These are phyloP conservation scores for Pyrus hybrid DNA, from an alignment of 331 rosid genomes.

Conservation along the genomic window DNA sequence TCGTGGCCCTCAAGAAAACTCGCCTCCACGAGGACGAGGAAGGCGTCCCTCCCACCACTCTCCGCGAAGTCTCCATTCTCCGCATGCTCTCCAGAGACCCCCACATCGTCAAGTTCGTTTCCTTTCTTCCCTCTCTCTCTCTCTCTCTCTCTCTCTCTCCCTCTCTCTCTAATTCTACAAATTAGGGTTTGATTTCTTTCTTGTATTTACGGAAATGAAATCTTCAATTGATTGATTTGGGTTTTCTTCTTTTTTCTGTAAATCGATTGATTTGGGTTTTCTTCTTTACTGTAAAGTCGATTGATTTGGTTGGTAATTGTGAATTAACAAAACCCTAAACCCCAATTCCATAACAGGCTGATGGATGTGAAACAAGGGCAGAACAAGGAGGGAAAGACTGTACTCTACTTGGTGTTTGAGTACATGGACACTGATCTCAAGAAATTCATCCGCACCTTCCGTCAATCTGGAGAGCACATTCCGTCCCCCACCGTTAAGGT, in stretches of 20 bases:
- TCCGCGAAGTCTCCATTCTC: conserved; percentile 85
- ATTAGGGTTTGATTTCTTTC: not conserved
- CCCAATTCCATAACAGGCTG: conserved; percentile 30
- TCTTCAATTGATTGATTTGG: not conserved
- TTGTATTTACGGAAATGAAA: not conserved
- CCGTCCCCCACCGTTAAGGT: conserved; percentile 53
- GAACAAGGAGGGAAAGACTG: conserved; percentile 91
- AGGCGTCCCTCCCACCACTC: conserved; percentile 98
- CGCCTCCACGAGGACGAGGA: conserved; percentile 95
- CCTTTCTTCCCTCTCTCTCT: not conserved
- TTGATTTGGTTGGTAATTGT: not conserved
- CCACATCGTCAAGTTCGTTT: conserved; percentile 61
- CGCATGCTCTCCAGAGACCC: conserved; percentile 97
- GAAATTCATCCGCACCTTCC: conserved; percentile 72
- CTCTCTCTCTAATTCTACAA: not conserved
- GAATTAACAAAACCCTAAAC: not conserved
- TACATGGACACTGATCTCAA: conserved; percentile 92
- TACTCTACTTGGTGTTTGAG: conserved; percentile 87
- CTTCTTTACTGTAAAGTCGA: not conserved
- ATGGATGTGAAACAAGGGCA: conserved; percentile 93
- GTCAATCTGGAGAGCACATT: conserved; percentile 51
- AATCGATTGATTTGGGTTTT: not conserved
- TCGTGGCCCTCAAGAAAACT: conserved; percentile 92
- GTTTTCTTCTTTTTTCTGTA: too few relatives aligned
- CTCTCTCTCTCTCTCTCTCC: too few relatives aligned